Conservation (phyloP, 2,329 filamentous ascomycete genomes). For the Alternaria ventricosa region DNA sequence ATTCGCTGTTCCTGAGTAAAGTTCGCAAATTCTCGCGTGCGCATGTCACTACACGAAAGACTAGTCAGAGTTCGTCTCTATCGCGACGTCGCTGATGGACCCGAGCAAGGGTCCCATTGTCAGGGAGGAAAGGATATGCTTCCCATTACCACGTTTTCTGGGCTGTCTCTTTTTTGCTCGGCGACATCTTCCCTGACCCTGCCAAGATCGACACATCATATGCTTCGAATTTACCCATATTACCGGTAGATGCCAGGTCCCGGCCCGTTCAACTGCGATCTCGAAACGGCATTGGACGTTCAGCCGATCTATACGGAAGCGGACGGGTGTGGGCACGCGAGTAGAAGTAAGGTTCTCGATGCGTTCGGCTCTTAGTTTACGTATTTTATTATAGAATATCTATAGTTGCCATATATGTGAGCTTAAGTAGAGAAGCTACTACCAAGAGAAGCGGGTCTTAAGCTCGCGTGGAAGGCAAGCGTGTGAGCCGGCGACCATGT, state of each 20-base stretch:
- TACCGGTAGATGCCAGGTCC: constrained; percentile 6
- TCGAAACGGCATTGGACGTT: background rate
- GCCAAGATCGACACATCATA: constrained; percentile 13
- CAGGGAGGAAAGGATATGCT: background rate
- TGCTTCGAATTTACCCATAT: constrained; percentile 15
- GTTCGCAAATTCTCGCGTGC: background rate
- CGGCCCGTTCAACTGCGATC: constrained; percentile 3
- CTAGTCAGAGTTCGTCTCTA: background rate
- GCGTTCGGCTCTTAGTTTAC: background rate
- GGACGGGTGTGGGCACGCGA: background rate
- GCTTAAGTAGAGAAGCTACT: background rate
- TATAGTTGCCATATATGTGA: background rate
- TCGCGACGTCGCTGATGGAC: constrained; percentile 5
- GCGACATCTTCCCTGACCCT: background rate
- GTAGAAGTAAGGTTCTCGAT: background rate
- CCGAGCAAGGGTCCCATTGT: background rate
- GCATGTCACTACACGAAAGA: background rate
- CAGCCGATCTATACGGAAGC: background rate
- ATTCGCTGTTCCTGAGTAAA: background rate
- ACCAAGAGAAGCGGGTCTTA: background rate
- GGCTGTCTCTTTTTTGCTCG: background rate
- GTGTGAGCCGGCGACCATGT: background rate
- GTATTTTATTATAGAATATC: background rate
- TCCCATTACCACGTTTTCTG: constrained; percentile 9
- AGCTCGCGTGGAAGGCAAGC: background rate